A percentile compares a stretch with the other conserved stretches of the same genome.
phyloP scores from a whole-genome alignment of 1,284 basidiomycete species.

The Trichosporon sp. region DNA sequence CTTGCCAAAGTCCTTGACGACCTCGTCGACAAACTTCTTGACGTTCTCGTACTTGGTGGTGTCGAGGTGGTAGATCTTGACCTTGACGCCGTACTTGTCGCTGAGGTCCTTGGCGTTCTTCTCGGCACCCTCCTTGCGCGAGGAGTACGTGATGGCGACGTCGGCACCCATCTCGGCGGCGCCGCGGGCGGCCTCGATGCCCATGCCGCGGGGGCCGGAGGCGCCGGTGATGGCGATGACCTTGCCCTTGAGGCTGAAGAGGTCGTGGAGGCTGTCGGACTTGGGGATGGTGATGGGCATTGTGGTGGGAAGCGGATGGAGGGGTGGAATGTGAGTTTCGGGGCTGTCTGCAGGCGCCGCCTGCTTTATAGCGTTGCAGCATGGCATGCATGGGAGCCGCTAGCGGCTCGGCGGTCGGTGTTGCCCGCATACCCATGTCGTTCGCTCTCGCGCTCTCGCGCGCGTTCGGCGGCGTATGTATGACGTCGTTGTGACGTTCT shows the following conservation, averaged over 20 bases:
- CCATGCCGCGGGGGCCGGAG: conserved; percentile 1
- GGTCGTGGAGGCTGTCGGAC: not conserved
- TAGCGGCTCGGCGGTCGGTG: not conserved
- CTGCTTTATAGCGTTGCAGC: not conserved
- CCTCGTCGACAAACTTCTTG: conserved; percentile 6
- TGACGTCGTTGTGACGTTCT: not conserved
- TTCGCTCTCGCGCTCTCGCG: not conserved
- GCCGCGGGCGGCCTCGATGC: conserved; percentile 7
- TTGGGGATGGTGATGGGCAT: not conserved
- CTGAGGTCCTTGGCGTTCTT: conserved; percentile 3
- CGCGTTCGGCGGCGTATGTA: not conserved
- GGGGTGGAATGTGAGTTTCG: not conserved
- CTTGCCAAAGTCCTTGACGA: conserved; percentile 4
- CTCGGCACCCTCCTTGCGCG: conserved; percentile 4
- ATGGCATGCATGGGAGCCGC: not conserved
- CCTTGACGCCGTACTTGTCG: not conserved
- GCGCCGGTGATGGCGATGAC: conserved; percentile 4
- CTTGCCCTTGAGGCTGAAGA: conserved; percentile 4
- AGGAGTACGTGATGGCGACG: conserved; percentile 3
- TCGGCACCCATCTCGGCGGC: conserved; percentile 5
- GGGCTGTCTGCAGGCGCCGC: not conserved
- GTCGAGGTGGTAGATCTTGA: conserved; percentile 6
- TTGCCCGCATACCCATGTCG: not conserved
- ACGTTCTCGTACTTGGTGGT: not conserved
- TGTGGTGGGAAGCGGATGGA: not conserved